Base-by-base conservation (phyloP, 352 stramenopile species). In the Pythium vanterpoolii region DNA sequence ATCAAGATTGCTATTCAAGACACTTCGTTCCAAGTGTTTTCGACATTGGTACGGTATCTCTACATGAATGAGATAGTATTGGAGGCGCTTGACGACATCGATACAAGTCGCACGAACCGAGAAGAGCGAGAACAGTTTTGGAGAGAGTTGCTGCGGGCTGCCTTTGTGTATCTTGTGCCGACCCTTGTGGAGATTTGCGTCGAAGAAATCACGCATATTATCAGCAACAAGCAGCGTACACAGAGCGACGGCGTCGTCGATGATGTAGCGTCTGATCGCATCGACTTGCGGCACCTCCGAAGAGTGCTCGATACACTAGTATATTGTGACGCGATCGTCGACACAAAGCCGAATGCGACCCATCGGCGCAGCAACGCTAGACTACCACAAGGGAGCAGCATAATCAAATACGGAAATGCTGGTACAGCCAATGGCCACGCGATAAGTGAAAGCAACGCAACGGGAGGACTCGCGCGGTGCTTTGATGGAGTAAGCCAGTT, bases 1-100 rank as follows among this genome's bases (percentile, higher is more conserved):
- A 69, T 95, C 28, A 90, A 90, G 57, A 90, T 94, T 44, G 59
- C 90, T 66, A 71, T 94, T 18, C 76, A 91, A 49, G 83, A 94
- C 63, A 94, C 85, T n/a, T 60, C 85, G 13, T 90, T 86, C 40
- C 66, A 56, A 11, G 77, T 89, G 5, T 93, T 94, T 65, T 77
- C 80, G 21, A 72, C 75, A 38, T 50, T 94, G 47, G 58, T 94
- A 38, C 61, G 73, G 24, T 95, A 83, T 48, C 54, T 95, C 26
- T 95, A 95, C 68, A 89, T 79, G n/a, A 87, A 87, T 44, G 73
- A 93, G 31, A 61, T 89, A 30, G 47, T 40, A 50, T 60, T 69
- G 16, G 43, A 56, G 3, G 27, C 49, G 36, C 1, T 57, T 4
- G 14, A 60, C 28, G 56, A 48, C 14, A 34, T 24, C 3, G 43